Evolutionary conservation across 2,329 filamentous ascomycete genomes (phyloP).

Genomic region (Paraphaeosphaeria sporulosa): DNA sequence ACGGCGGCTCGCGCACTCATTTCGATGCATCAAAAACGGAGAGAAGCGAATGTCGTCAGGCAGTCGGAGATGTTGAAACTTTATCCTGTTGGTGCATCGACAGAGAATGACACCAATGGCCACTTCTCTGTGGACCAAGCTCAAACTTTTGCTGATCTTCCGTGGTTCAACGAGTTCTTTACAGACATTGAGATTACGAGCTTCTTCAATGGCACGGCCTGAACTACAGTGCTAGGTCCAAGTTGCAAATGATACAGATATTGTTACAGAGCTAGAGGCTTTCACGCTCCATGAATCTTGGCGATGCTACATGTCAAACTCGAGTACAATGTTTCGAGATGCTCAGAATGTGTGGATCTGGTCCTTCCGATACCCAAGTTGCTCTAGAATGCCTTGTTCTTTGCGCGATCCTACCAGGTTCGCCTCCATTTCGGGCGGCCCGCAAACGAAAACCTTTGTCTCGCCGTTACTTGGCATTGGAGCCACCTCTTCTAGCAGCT

Average conservation of each 20-base stretch:
- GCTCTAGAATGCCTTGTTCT: slow-evolving; percentile 59
- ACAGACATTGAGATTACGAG: slow-evolving; percentile 4
- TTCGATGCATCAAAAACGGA: slow-evolving; percentile 8
- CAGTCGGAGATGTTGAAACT: slow-evolving; percentile 11
- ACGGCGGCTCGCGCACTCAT: slow-evolving; percentile 4
- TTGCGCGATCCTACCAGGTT: slow-evolving; percentile 56
- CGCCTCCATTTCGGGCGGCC: slow-evolving; percentile 72
- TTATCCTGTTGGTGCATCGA: background rate
- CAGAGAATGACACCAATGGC: background rate
- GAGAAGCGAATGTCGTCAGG: slow-evolving; percentile 5
- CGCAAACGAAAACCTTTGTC: slow-evolving; percentile 72
- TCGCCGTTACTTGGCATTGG: slow-evolving; percentile 49
- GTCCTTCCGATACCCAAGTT: slow-evolving; percentile 65
- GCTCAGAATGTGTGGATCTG: slow-evolving; percentile 67
- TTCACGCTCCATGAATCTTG: no score
- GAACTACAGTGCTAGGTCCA: background rate
- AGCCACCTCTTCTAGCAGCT: slow-evolving; percentile 62
- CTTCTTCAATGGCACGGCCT: slow-evolving; percentile 3
- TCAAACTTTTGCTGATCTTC: slow-evolving; percentile 6
- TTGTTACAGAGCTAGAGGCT: background rate
- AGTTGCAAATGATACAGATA: background rate
- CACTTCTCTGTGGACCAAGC: slow-evolving; percentile 2
- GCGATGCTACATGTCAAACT: no score
- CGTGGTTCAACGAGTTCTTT: slow-evolving; percentile 11
- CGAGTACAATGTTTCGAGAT: background rate